Evolutionary conservation across 108 stramenopile genomes (phyloP).

Genomic region (Bacterosira constricta): DNA sequence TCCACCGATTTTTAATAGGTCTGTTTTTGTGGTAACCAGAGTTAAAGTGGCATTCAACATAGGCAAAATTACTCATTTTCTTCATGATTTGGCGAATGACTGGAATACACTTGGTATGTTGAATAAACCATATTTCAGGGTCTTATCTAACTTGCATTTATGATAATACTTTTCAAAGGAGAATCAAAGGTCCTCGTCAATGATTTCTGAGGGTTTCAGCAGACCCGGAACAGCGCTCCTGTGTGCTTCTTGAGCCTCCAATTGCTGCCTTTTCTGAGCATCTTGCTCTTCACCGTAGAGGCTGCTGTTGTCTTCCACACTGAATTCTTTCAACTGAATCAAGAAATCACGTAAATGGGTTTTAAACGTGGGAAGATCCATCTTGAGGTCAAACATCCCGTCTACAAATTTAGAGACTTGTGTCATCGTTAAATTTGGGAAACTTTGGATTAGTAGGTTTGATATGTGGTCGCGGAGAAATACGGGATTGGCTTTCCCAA

Average conservation of each 20-base stretch:
- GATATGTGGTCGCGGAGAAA: conserved; percentile 94
- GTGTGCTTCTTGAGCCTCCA: conserved; percentile 75
- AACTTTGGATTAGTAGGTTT: conserved; percentile 87
- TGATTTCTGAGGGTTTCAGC: conserved; percentile 94
- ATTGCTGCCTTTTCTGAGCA: conserved; percentile 57
- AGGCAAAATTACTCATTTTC: too few species aligned
- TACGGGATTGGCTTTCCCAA: conserved; percentile 84
- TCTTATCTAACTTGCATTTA: too few species aligned
- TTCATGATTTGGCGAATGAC: too few species aligned
- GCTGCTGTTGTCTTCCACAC: conserved; percentile 94
- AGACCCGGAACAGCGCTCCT: conserved; percentile 96
- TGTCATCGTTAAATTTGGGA: conserved; percentile 91
- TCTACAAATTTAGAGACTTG: conserved; percentile 95
- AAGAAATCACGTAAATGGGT: conserved; percentile 98
- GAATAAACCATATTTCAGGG: too few species aligned
- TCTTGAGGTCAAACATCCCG: conserved; percentile 96
- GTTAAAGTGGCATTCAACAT: too few species aligned
- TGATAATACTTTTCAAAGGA: too few species aligned
- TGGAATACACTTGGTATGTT: too few species aligned
- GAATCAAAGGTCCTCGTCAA: conserved; percentile 87
- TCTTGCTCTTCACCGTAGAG: conserved; percentile 94
- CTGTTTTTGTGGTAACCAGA: too few species aligned
- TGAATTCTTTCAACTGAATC: conserved; percentile 98
- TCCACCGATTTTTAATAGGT: too few species aligned
- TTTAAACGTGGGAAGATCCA: conserved; percentile 98